Conservation (phyloP, 139 green algal species). For the Tetratostichococcus sp. region DNA sequence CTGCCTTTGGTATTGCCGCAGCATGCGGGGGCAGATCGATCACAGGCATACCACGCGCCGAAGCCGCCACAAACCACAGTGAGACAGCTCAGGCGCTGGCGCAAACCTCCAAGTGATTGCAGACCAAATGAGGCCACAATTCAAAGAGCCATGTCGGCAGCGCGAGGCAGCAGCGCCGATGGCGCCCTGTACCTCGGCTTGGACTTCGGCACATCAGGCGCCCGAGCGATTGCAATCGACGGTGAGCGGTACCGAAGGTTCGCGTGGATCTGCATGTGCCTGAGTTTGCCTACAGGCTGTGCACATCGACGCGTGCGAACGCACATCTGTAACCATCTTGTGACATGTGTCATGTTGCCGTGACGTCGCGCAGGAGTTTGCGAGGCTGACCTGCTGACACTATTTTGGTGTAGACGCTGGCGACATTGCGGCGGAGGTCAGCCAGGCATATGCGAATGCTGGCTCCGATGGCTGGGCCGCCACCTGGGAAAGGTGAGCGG, state of each 20-base stretch:
- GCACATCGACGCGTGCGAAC: too few species aligned
- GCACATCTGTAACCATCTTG: too few species aligned
- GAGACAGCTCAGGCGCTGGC: too few species aligned
- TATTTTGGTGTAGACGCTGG: not conserved
- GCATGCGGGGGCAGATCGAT: too few species aligned
- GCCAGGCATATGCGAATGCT: not conserved
- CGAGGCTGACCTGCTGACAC: not conserved
- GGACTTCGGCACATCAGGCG: constrained; percentile 88
- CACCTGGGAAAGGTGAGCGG: constrained; percentile 17
- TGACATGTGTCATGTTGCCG: too few species aligned
- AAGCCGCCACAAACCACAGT: too few species aligned
- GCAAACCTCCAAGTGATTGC: too few species aligned
- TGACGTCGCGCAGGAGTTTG: too few species aligned
- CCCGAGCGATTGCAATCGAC: constrained; percentile 71
- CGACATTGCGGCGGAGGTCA: not conserved
- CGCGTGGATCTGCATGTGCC: not conserved
- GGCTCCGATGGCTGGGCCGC: constrained; percentile 23
- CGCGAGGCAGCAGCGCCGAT: not conserved
- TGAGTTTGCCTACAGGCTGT: not conserved
- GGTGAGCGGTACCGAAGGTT: constrained; percentile 34
- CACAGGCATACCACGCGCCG: too few species aligned
- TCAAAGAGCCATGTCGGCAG: too few species aligned
- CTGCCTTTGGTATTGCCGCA: too few species aligned
- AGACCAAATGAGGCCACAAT: too few species aligned
- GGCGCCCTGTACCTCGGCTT: constrained; percentile 56